Evolutionary conservation across 192 early-diverging fungal genomes (phyloP), one percentile per base, ranked within the genome.

Genomic region (Entomortierella parvispora): DNA sequence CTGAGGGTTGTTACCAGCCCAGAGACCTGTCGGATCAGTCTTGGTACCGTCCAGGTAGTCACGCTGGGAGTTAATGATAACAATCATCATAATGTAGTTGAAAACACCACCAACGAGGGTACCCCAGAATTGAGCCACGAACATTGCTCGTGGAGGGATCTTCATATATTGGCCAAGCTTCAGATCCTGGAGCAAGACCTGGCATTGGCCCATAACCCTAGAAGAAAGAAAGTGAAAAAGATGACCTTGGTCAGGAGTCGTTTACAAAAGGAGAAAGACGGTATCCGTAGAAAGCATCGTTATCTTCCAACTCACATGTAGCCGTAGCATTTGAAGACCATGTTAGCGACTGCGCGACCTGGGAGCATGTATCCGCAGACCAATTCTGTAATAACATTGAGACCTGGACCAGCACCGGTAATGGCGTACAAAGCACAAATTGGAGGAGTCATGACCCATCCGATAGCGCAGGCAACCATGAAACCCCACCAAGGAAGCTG

Each of bases 81-180:
- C 49, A 33, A 68, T 53, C 64, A 81, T 72, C 29, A 69, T 58
- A 34, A 78, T 58, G 50, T 83, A 85, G 53, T 82, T 84, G 43
- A 86, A 58, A 22, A 84, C 51, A 20, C 69, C 62, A 48, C 81
- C 83, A 23, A 86, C 54, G 15, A 83, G 25, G 9, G 87, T 90
- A 15, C 91, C 89, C 40, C 76, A 60, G n/a, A 88, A 37, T 70
- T 93, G 92, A 14, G 80, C 70, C 15, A 84, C 57, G 69, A 93
- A 89, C 78, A 93, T 83, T 29, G 81, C 52, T 28, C 83, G 83
- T n/a, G 91, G 92, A 28, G 89, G 84, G 25, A 93, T 87, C 69
- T 93, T 91, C 78, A 90, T 84, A 75, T 92, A 92, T 48, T 88
- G 85, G 0, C 89, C 89, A 9, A 94, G 81, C 62, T 95, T 95